A percentile compares a stretch with the other conserved stretches of the same genome.
Conservation (phyloP, 768 basidiomycete genomes). For the Panaeolus cyanescens region DNA sequence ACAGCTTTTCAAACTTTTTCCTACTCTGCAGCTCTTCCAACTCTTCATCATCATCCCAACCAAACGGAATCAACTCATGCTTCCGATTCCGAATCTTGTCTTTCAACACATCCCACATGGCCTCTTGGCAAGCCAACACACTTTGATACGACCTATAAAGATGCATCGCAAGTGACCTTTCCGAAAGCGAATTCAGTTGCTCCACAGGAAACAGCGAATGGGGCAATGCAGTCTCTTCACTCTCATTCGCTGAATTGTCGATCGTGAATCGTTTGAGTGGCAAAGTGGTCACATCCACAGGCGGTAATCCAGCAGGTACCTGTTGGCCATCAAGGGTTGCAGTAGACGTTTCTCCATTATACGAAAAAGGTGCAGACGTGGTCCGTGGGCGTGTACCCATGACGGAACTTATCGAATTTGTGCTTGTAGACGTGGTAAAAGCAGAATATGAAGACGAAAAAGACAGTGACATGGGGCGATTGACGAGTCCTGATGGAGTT, state of each 20-base stretch:
- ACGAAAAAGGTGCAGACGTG: slow-evolving; percentile 34
- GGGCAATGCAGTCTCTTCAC: slow-evolving; percentile 33
- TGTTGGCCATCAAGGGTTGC: slow-evolving; percentile 16
- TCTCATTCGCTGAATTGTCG: slow-evolving; percentile 48
- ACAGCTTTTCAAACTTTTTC: slow-evolving; percentile 57
- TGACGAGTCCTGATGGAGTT: slow-evolving; percentile 29
- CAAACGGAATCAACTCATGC: slow-evolving; percentile 53
- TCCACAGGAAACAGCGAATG: slow-evolving; percentile 40
- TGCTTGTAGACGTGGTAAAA: slow-evolving; percentile 34
- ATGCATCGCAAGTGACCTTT: slow-evolving; percentile 71
- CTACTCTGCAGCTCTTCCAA: slow-evolving; percentile 56
- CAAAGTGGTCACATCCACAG: slow-evolving; percentile 14
- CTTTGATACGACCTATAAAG: slow-evolving; percentile 63
- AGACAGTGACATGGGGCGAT: slow-evolving; percentile 50
- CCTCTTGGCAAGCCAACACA: slow-evolving; percentile 68
- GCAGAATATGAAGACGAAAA: slow-evolving; percentile 52
- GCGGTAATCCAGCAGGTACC: background rate
- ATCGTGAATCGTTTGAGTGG: slow-evolving; percentile 43
- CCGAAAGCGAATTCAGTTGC: slow-evolving; percentile 47
- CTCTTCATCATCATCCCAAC: slow-evolving; percentile 75
- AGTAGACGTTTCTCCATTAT: slow-evolving; percentile 22
- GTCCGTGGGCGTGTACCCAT: slow-evolving; percentile 26
- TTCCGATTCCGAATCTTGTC: slow-evolving; percentile 60
- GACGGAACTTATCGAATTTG: slow-evolving; percentile 24
- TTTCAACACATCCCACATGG: slow-evolving; percentile 77